Percentiles rank a stretch among this genome's conserved stretches.
Evolutionary conservation across 108 stramenopile genomes (phyloP).

Genomic region (Cylindrotheca fusiformis): DNA sequence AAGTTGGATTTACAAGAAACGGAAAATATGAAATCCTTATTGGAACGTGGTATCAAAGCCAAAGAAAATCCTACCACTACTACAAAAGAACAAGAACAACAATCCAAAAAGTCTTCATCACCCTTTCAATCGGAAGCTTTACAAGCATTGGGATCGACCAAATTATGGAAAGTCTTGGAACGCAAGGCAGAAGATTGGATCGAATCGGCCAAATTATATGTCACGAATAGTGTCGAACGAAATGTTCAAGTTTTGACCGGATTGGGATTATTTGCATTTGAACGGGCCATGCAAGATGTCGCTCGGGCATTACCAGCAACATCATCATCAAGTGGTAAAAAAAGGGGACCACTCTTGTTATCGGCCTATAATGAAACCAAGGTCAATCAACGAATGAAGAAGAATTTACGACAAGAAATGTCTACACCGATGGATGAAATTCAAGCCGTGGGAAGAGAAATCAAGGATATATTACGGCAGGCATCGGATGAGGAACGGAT

Average conservation of each 20-base stretch:
- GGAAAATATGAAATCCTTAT: constrained; percentile 55
- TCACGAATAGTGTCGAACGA: constrained; percentile 72
- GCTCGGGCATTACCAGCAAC: constrained; percentile 69
- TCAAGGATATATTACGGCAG: constrained; percentile 59
- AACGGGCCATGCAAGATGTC: constrained; percentile 68
- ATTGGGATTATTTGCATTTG: constrained; percentile 71
- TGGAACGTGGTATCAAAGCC: constrained; percentile 49
- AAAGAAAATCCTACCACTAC: constrained; percentile 8
- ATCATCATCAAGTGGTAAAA: constrained; percentile 26
- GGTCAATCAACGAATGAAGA: constrained; percentile 3
- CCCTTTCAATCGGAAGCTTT: constrained; percentile 26
- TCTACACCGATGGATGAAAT: constrained; percentile 77
- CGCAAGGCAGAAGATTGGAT: constrained; percentile 57
- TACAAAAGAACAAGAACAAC: constrained; percentile 14
- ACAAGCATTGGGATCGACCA: constrained; percentile 57
- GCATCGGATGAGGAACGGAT: not conserved
- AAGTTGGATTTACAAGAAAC: constrained; percentile 68
- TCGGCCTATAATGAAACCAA: constrained; percentile 20
- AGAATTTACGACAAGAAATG: constrained; percentile 45
- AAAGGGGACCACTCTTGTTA: constrained; percentile 5
- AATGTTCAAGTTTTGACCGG: constrained; percentile 55
- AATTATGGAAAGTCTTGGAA: constrained; percentile 68
- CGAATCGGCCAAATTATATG: constrained; percentile 64
- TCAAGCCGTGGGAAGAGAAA: constrained; percentile 56
- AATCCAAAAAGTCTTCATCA: constrained; percentile 10